Evolutionary conservation across 352 stramenopile species (phyloP).

Genomic region (Phytophthora pluvialis): DNA sequence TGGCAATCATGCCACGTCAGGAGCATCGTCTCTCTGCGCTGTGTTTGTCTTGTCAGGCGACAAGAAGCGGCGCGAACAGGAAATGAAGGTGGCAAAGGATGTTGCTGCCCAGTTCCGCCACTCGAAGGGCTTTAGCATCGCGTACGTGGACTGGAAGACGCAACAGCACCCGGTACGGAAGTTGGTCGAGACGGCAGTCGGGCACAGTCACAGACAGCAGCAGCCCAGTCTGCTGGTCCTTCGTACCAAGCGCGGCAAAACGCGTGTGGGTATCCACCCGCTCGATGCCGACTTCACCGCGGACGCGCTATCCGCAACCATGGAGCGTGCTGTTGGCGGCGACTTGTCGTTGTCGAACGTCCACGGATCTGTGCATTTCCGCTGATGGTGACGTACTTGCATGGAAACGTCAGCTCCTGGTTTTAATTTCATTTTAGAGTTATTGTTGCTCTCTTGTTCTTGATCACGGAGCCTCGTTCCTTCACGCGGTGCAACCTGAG

Average conservation of each 20-base stretch:
- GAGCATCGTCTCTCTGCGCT: conserved; percentile 61
- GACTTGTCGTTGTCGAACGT: conserved; percentile 58
- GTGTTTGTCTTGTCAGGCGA: conserved; percentile 77
- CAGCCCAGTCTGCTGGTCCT: conserved; percentile 66
- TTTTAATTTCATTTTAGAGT: conserved; percentile 21
- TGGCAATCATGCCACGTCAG: conserved; percentile 61
- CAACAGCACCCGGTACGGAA: conserved; percentile 62
- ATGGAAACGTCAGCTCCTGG: background rate
- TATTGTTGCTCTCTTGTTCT: too few species aligned
- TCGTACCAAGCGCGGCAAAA: conserved; percentile 68
- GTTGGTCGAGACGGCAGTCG: conserved; percentile 38
- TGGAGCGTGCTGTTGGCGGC: conserved; percentile 76
- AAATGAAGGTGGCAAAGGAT: conserved; percentile 64
- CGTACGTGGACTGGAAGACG: conserved; percentile 78
- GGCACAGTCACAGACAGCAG: conserved; percentile 33
- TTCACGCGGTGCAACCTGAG: too few species aligned
- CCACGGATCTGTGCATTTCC: conserved; percentile 46
- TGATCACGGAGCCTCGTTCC: too few species aligned
- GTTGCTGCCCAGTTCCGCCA: conserved; percentile 74
- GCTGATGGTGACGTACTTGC: conserved; percentile 21
- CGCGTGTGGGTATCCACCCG: conserved; percentile 56
- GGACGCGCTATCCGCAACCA: conserved; percentile 63
- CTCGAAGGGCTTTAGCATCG: conserved; percentile 64
- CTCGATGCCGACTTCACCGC: conserved; percentile 44
- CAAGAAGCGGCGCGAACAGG: conserved; percentile 38